Percentiles rank a stretch among this genome's conserved stretches.
Conservation (phyloP, 768 basidiomycete species). For the Lentinula boryana region DNA sequence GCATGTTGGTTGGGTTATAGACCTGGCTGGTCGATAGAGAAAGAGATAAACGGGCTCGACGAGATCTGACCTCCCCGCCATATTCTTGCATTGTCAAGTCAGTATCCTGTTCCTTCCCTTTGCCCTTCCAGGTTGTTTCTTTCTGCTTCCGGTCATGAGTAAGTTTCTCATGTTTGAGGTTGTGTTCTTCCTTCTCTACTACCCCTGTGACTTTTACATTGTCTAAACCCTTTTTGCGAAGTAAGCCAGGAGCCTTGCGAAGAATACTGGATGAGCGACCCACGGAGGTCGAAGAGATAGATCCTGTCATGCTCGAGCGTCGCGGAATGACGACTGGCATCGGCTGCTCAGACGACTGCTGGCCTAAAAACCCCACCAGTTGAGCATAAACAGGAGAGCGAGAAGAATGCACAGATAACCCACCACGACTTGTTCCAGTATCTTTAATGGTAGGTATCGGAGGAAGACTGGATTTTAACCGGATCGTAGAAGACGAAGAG, state of each 20-base stretch:
- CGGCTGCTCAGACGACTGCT: constrained; percentile 5
- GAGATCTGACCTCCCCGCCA: background rate
- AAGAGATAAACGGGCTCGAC: constrained; percentile 2
- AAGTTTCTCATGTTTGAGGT: background rate
- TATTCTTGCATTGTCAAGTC: background rate
- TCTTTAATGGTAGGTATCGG: background rate
- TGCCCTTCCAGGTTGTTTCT: constrained; percentile 14
- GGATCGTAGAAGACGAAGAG: background rate
- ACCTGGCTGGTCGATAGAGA: background rate
- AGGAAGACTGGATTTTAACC: background rate
- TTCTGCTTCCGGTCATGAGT: constrained; percentile 14
- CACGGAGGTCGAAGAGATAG: constrained; percentile 8
- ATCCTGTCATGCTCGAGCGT: constrained; percentile 16
- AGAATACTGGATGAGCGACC: constrained; percentile 17
- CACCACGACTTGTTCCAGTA: background rate
- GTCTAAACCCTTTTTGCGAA: constrained; percentile 16
- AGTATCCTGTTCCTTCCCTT: constrained; percentile 12
- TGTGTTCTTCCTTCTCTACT: background rate
- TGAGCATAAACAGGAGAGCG: background rate
- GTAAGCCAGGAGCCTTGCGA: constrained; percentile 7
- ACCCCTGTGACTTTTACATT: constrained; percentile 9
- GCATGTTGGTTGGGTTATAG: background rate
- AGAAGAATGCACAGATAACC: background rate
- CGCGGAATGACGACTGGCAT: constrained; percentile 9
- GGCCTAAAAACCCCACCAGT: constrained; percentile 7